Evolutionary conservation across 2,329 filamentous ascomycete species (phyloP).

Genomic region (Penicillium sclerotiorum): DNA sequence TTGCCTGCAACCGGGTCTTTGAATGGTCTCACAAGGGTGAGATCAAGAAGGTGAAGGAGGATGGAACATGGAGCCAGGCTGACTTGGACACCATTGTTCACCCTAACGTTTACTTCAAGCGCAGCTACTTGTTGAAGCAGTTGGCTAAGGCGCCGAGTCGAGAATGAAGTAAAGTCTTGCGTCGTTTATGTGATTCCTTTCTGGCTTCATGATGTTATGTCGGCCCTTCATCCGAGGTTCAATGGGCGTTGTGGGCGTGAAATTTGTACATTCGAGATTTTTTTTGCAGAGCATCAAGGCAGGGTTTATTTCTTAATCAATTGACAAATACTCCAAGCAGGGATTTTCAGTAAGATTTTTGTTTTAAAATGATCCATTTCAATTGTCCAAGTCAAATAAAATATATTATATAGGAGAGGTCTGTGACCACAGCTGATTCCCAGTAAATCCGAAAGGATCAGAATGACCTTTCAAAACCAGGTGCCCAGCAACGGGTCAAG

Average conservation of each 20-base stretch:
- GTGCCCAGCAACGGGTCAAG: constrained; percentile 71
- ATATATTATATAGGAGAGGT: constrained; percentile 7
- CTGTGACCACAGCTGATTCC: constrained; percentile 75
- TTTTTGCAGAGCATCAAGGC: constrained; percentile 9
- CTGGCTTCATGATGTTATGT: constrained; percentile 54
- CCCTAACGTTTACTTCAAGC: constrained; percentile 97
- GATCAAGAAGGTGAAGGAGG: constrained; percentile 75
- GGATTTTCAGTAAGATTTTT: neutral
- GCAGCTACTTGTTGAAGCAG: constrained; percentile 86
- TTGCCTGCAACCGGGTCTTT: constrained; percentile 96
- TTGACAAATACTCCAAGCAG: no score
- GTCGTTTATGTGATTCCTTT: neutral
- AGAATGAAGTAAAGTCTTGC: constrained; percentile 36
- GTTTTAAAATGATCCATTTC: neutral
- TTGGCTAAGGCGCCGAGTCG: constrained; percentile 56
- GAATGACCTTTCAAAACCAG: constrained; percentile 67
- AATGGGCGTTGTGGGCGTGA: constrained; percentile 19
- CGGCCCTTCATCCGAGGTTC: constrained; percentile 14
- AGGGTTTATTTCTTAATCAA: neutral
- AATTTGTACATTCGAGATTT: constrained; percentile 12
- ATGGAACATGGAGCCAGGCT: constrained; percentile 68
- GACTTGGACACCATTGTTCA: constrained; percentile 95
- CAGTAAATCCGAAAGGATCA: constrained; percentile 63
- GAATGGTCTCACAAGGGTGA: constrained; percentile 81
- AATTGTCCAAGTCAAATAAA: neutral